phyloP scores from a whole-genome alignment of 2,329 filamentous ascomycete species.

The Plenodomus biglobosus region DNA sequence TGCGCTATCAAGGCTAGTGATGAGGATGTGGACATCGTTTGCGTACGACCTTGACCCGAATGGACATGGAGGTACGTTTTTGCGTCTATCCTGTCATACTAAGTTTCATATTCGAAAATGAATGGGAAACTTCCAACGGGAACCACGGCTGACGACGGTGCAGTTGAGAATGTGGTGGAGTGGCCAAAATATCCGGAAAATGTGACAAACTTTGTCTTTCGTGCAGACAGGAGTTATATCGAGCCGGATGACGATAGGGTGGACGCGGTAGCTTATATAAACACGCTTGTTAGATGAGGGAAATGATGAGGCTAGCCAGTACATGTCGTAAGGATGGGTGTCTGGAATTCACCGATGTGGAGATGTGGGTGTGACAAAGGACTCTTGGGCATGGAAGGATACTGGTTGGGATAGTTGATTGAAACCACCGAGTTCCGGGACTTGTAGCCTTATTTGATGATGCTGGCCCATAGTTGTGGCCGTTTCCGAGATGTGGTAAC shows the following conservation, averaged over 20 bases:
- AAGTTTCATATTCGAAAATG: no score
- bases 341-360: no score
- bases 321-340: no score
- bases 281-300: constrained; percentile 21
- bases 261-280: constrained; percentile 28
- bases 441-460: no score
- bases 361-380: no score
- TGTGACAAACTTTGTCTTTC: constrained; percentile 32
- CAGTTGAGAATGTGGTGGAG: constrained; percentile 13
- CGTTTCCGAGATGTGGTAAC: no score
- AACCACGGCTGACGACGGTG: background rate
- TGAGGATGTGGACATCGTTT: constrained; percentile 37
- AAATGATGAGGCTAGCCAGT: background rate
- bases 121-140: no score
- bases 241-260: constrained; percentile 25
- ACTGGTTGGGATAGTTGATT: no score
- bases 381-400: no score
- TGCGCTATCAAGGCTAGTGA: constrained; percentile 25
- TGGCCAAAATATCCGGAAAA: constrained; percentile 27
- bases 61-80: constrained; percentile 28
- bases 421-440: no score
- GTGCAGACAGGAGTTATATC: constrained; percentile 29
- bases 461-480: no score
- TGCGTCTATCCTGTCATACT: no score
- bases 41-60: constrained; percentile 34